Conservation (phyloP, 371 early-diverging fungal species). For the Batrachochytrium dendrobatidis region DNA sequence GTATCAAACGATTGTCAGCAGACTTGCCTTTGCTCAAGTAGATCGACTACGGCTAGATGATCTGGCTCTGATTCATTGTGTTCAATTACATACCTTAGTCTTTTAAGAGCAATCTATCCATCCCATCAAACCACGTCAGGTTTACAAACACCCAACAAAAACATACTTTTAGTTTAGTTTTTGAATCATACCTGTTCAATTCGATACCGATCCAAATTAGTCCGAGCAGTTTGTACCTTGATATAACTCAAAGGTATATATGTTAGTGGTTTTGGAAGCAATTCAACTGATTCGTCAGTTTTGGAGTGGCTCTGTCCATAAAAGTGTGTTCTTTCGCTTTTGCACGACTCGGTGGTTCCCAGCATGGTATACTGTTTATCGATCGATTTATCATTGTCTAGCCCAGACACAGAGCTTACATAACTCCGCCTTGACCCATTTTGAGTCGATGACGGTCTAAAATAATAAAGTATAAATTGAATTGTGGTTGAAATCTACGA, state of each 20-base stretch:
- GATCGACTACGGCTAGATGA: slow-evolving; percentile 31
- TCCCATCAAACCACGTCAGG: too few relatives aligned
- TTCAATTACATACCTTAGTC: slow-evolving; percentile 33
- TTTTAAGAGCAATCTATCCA: slow-evolving; percentile 25
- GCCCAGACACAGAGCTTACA: too few relatives aligned
- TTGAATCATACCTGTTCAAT: slow-evolving; percentile 26
- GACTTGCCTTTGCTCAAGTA: slow-evolving; percentile 31
- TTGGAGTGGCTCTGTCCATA: too few relatives aligned
- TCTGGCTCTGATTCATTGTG: slow-evolving; percentile 27
- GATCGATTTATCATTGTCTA: too few relatives aligned
- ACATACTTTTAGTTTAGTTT: too few relatives aligned
- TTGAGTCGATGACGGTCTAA: too few relatives aligned
- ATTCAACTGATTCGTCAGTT: neutral
- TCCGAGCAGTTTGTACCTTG: slow-evolving; percentile 26
- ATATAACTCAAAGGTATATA: slow-evolving; percentile 1
- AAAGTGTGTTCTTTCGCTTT: too few relatives aligned
- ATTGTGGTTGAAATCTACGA: neutral
- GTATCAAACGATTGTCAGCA: neutral
- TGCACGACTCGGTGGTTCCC: too few relatives aligned
- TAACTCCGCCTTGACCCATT: too few relatives aligned
- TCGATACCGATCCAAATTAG: slow-evolving; percentile 28
- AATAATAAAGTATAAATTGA: too few relatives aligned
- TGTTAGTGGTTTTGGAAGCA: neutral
- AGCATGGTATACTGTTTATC: too few relatives aligned
- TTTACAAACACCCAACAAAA: too few relatives aligned